Evolutionary conservation across 768 basidiomycete species (phyloP).

Genomic region (Termitomyces sp.): DNA sequence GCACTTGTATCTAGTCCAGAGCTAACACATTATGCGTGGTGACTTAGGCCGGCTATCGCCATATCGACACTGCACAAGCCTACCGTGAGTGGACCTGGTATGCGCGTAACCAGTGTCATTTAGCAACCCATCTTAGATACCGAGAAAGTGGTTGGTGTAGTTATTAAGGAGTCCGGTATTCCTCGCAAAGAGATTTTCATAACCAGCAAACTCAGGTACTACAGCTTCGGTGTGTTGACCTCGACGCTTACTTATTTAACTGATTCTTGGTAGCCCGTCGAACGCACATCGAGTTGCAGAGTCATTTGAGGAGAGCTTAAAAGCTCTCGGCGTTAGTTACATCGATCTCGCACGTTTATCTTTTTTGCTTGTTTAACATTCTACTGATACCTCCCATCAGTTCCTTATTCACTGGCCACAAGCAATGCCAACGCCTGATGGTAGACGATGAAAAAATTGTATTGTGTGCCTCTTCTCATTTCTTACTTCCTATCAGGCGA

Average conservation of each 20-base stretch:
- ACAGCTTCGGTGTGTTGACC: slow-evolving; percentile 4
- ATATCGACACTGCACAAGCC: slow-evolving; percentile 32
- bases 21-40: neutral
- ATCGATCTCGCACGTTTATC: slow-evolving; percentile 34
- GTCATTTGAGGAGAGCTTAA: slow-evolving; percentile 35
- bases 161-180: slow-evolving; percentile 40
- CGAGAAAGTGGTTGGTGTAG: slow-evolving; percentile 36
- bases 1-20: neutral
- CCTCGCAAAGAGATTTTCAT: slow-evolving; percentile 43
- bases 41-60: slow-evolving; percentile 32
- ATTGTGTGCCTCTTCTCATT: neutral
- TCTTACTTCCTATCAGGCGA: neutral
- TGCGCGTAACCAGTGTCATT: neutral
- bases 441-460: slow-evolving; percentile 16
- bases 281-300: slow-evolving; percentile 31
- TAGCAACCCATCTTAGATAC: slow-evolving; percentile 19
- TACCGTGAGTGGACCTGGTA: slow-evolving; percentile 20
- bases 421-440: slow-evolving; percentile 21
- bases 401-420: slow-evolving; percentile 51
- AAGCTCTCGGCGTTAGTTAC: slow-evolving; percentile 35
- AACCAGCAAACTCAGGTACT: slow-evolving; percentile 41
- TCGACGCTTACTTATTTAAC: neutral
- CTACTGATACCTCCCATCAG: slow-evolving; percentile 15
- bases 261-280: neutral
- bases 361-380: neutral